A percentile compares a stretch with the other conserved stretches of the same genome.
Conservation (phyloP, 2,329 filamentous ascomycete genomes). For the Calonectria montana region DNA sequence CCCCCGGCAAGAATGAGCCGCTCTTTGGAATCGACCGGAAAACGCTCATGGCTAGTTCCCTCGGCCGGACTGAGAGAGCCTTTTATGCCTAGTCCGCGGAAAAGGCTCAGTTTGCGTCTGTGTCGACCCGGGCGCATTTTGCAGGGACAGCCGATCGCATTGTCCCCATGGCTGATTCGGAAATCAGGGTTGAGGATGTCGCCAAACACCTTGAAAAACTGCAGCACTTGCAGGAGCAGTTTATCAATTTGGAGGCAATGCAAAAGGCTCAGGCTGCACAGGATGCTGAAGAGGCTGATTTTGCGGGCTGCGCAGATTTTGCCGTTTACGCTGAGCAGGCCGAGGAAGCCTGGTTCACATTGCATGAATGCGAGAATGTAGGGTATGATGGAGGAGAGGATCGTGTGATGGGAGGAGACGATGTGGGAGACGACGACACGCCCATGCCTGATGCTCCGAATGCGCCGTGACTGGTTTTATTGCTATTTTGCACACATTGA, state of each 20-base stretch:
- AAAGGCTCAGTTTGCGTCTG: slow-evolving; percentile 35
- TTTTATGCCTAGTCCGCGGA: slow-evolving; percentile 42
- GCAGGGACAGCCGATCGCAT: slow-evolving; percentile 37
- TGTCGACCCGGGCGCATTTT: slow-evolving; percentile 32
- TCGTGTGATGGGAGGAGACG: not conserved
- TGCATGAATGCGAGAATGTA: not conserved
- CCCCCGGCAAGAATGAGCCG: slow-evolving; percentile 24
- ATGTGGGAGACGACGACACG: not conserved
- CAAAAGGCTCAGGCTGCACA: slow-evolving; percentile 29
- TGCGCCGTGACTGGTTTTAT: not conserved
- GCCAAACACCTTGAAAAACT: slow-evolving; percentile 17
- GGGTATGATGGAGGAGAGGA: not conserved
- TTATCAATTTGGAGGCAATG: slow-evolving; percentile 26
- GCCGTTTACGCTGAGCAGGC: slow-evolving; percentile 42
- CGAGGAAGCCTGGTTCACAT: slow-evolving; percentile 35
- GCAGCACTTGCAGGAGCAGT: slow-evolving; percentile 22
- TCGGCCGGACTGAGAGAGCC: slow-evolving; percentile 10
- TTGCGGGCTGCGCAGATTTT: slow-evolving; percentile 42
- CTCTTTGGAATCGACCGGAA: slow-evolving; percentile 38
- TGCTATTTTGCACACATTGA: not conserved
- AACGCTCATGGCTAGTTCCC: slow-evolving; percentile 20
- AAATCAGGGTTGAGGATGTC: not conserved
- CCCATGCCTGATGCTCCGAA: not conserved
- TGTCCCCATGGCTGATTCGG: not conserved
- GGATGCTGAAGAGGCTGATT: slow-evolving; percentile 34